These are phyloP conservation scores for Leucocoprinus leucothites DNA, from an alignment of 768 basidiomycete genomes.

Conservation along the genomic window DNA sequence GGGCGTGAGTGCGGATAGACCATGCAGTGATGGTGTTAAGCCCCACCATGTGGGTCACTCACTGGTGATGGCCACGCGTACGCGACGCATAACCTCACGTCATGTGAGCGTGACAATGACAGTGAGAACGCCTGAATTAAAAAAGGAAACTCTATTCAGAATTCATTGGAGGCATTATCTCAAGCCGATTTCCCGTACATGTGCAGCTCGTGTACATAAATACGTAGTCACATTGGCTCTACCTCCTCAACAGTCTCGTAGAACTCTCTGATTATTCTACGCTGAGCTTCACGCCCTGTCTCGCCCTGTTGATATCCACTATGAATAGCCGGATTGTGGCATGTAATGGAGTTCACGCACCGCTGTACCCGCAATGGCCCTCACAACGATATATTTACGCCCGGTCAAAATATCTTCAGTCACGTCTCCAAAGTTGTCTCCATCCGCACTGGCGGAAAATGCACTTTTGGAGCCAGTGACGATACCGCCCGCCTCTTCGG, in stretches of 20 bases:
- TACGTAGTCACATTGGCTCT: constrained; percentile 42
- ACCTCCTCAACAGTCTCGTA: constrained; percentile 79
- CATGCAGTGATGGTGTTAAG: constrained; percentile 1
- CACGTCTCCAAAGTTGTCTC: constrained; percentile 52
- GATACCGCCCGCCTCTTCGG: constrained; percentile 82
- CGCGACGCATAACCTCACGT: not conserved
- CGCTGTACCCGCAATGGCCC: constrained; percentile 59
- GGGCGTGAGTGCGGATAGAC: not conserved
- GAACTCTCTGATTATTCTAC: constrained; percentile 80
- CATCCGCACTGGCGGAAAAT: constrained; percentile 34
- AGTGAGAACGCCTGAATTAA: no score
- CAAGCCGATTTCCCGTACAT: no score
- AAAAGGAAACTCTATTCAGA: no score
- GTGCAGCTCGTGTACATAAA: no score
- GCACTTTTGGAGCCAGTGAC: constrained; percentile 66
- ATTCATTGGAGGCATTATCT: no score
- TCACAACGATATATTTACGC: constrained; percentile 77
- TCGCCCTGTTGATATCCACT: constrained; percentile 39
- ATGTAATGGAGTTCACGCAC: constrained; percentile 25
- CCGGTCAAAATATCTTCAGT: constrained; percentile 71
- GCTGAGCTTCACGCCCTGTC: constrained; percentile 67
- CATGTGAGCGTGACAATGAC: not conserved
- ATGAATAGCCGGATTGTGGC: not conserved
- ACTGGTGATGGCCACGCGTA: not conserved
- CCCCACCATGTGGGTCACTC: constrained; percentile 1